Percentiles rank a stretch among this genome's conserved stretches.
Conservation (phyloP, 768 basidiomycete genomes). For the Melanogaster broomeanus region DNA sequence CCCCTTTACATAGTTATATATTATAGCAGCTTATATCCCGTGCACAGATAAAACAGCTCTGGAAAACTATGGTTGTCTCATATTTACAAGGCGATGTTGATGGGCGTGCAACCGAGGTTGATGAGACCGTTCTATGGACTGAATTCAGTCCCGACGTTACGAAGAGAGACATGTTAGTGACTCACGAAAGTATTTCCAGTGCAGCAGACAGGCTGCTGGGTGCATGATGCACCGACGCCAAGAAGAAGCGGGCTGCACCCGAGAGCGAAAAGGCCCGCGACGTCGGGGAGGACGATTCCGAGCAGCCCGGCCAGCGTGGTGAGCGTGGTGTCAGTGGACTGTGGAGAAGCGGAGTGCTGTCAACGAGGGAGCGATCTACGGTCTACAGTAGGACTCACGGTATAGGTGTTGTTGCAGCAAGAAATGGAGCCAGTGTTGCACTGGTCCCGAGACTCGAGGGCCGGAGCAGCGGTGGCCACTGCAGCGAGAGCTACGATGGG, state of each 20-base stretch:
- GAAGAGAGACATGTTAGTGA: too few species aligned
- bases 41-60: too few species aligned
- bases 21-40: too few species aligned
- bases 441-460: too few species aligned
- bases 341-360: fast-evolving
- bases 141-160: too few species aligned
- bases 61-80: neutral
- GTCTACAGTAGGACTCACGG: neutral
- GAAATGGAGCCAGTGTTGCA: conserved; percentile 12
- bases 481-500: too few species aligned
- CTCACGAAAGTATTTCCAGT: conserved; percentile 11
- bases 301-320: neutral
- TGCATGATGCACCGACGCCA: conserved; percentile 5
- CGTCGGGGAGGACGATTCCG: neutral
- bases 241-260: conserved; percentile 2
- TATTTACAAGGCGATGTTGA: conserved; percentile 2
- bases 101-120: conserved; percentile 12
- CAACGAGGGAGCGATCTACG: too few species aligned
- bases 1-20: too few species aligned
- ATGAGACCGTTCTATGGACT: conserved; percentile 9
- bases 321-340: neutral
- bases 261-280: conserved; percentile 1
- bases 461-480: too few species aligned
- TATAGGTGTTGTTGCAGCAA: conserved; percentile 8
- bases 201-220: conserved; percentile 20